Evolutionary conservation across 2,329 filamentous ascomycete species (phyloP).

Genomic region (Hortaea werneckii): DNA sequence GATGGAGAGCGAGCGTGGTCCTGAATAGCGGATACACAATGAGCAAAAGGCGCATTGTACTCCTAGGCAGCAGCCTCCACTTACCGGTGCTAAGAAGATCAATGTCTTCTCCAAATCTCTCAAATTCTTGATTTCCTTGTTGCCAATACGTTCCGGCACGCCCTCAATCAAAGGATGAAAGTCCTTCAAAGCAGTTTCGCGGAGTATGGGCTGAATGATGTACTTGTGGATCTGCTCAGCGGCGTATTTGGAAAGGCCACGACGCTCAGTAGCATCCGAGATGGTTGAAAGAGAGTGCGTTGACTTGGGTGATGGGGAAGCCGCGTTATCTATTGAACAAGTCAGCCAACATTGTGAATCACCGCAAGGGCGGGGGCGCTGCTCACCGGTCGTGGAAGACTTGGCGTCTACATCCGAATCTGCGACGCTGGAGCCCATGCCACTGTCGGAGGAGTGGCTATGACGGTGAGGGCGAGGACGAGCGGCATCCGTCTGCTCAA

Average conservation of each 20-base stretch:
- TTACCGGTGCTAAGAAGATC: conserved; percentile 86
- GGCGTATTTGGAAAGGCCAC: conserved; percentile 54
- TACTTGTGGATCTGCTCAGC: conserved; percentile 69
- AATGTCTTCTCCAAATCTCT: conserved; percentile 91
- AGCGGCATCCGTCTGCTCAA: conserved; percentile 22
- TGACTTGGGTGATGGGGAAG: not conserved
- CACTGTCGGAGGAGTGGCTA: conserved; percentile 74
- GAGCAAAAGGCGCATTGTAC: conserved; percentile 55
- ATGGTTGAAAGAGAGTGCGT: conserved; percentile 33
- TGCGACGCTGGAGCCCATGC: conserved; percentile 70
- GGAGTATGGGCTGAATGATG: conserved; percentile 67
- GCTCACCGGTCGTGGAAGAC: conserved; percentile 16
- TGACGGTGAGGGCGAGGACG: conserved; percentile 37
- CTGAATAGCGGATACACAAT: conserved; percentile 57
- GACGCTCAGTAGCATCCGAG: conserved; percentile 33
- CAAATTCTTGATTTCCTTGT: conserved; percentile 80
- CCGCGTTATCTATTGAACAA: not conserved
- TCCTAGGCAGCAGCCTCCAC: conserved; percentile 43
- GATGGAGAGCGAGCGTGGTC: conserved; percentile 58
- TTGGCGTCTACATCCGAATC: conserved; percentile 17
- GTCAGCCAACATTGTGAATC: conserved; percentile 1
- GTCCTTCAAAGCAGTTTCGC: conserved; percentile 61
- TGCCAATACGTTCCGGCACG: conserved; percentile 67
- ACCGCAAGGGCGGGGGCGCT: conserved; percentile 2
- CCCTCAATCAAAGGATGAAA: conserved; percentile 73